phyloP scores from a whole-genome alignment of 2,329 filamentous ascomycete species.

The Alternaria brassicae region DNA sequence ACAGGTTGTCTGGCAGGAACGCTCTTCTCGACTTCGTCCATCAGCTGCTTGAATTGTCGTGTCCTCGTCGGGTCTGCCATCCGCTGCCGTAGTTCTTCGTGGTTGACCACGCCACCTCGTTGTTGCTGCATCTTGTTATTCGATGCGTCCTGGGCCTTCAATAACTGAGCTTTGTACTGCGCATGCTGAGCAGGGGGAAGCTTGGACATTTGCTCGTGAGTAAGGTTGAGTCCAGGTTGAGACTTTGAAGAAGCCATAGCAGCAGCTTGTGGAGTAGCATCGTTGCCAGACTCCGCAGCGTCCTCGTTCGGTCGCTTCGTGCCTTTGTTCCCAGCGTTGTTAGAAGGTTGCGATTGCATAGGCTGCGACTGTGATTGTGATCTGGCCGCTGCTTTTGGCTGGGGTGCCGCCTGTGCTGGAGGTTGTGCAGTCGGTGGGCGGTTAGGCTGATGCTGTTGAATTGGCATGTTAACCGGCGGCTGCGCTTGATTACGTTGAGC shows the following conservation, averaged over 20 bases:
- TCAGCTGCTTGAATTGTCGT: slow-evolving; percentile 35
- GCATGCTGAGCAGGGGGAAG: slow-evolving; percentile 44
- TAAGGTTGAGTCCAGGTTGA: slow-evolving; percentile 40
- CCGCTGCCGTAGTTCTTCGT: slow-evolving; percentile 35
- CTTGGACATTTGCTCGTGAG: slow-evolving; percentile 45
- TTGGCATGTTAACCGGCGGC: slow-evolving; percentile 11
- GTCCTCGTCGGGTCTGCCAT: slow-evolving; percentile 38
- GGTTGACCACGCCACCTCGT: slow-evolving; percentile 25
- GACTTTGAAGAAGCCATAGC: slow-evolving; percentile 45
- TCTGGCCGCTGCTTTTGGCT: slow-evolving; percentile 31
- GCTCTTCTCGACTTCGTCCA: slow-evolving; percentile 39
- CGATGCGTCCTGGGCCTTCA: slow-evolving; percentile 45
- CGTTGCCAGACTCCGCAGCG: slow-evolving; percentile 47
- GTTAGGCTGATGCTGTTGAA: slow-evolving; percentile 29
- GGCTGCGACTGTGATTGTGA: slow-evolving; percentile 29
- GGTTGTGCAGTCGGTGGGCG: slow-evolving; percentile 35
- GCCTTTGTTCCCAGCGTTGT: slow-evolving; percentile 34
- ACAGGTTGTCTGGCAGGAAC: slow-evolving; percentile 32
- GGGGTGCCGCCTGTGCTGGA: slow-evolving; percentile 30
- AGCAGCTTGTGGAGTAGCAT: slow-evolving; percentile 46
- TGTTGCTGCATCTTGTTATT: slow-evolving; percentile 41
- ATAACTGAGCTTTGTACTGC: slow-evolving; percentile 41
- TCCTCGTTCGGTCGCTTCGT: slow-evolving; percentile 54
- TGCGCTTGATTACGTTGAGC: slow-evolving; percentile 17
- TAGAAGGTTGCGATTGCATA: slow-evolving; percentile 27